Evolutionary conservation across 768 basidiomycete genomes (phyloP), one percentile per base, ranked within the genome.

Genomic region (Macrocybe gigantea): DNA sequence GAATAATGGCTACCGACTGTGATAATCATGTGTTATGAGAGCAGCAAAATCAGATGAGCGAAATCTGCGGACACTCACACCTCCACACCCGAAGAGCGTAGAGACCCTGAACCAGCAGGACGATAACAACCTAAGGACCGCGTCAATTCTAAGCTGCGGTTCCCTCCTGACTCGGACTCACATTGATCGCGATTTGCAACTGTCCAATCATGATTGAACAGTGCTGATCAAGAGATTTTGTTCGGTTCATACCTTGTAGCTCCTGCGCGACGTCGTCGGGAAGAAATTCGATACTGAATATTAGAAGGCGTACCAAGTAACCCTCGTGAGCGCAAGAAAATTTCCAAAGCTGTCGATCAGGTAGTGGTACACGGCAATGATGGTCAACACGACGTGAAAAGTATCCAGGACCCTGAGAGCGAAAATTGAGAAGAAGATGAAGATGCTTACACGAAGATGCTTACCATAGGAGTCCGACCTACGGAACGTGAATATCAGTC

Each of bases 341-440:
- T 61, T 40, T 13, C 65, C 65, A 30, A 64, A 65, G 9, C 49
- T 45, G 10, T 37, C 48, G n/a, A 60, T 51, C 3, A 57, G 41
- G 47, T 66, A 66, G 39, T 50, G 47, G 38, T 65, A 66, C 3
- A 64, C 55, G n/a, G 60, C 57, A 43, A 60, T 57, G 33, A 56
- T 43, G n/a, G 55, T 61, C n/a, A 63, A 47, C 7, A 55, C 55
- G 34, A 66, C 59, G 50, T 64, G 61, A 15, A 60, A 45, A 3
- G 58, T 47, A 48, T 66, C 64, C 11, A 65, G 54, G 5, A 56
- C 7, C 64, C 64, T 64, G 6, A 6, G 31, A 7, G 42, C 5
- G 32, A 31, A 31, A 32, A 9, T 5, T 12, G 30, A 7, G 12
- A 13, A n/a, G 30, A 13, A 33, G 30, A 33, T 7, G 40, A 10